phyloP scores from a whole-genome alignment of 495 filamentous ascomycete genomes.

The Darksidea phi region DNA sequence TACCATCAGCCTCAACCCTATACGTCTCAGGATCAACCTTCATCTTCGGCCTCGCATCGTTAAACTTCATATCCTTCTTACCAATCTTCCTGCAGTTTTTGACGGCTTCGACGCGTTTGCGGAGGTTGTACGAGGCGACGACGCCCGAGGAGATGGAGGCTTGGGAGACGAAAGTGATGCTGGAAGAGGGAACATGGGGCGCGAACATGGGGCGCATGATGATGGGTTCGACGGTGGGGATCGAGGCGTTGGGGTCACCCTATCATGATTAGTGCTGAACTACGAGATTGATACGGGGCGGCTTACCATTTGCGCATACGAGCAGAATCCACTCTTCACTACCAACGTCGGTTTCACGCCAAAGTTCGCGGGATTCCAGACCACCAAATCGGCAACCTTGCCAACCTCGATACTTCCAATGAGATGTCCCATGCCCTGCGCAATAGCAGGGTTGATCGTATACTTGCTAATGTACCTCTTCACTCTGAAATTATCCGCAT shows the following conservation, averaged over 20 bases:
- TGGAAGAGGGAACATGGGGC: conserved; percentile 65
- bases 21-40: conserved; percentile 92
- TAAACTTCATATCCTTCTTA: conserved; percentile 94
- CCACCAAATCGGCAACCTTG: conserved; percentile 86
- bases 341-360: conserved; percentile 82
- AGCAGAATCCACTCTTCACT: conserved; percentile 88
- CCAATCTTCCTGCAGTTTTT: conserved; percentile 74
- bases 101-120: conserved; percentile 79
- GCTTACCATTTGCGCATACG: conserved; percentile 78
- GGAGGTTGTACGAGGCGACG: conserved; percentile 69
- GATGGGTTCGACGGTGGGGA: conserved; percentile 86
- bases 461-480: conserved; percentile 96
- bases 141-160: conserved; percentile 63
- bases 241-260: conserved; percentile 93
- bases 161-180: conserved; percentile 81
- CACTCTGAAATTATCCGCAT: conserved; percentile 88
- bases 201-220: conserved; percentile 88
- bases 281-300: background rate
- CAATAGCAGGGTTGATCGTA: conserved; percentile 92
- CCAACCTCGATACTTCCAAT: conserved; percentile 87
- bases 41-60: conserved; percentile 86
- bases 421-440: conserved; percentile 89
- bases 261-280: conserved; percentile 37
- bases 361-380: conserved; percentile 86
- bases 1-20: conserved; percentile 82